Evolutionary conservation across 2,329 filamentous ascomycete species (phyloP), one percentile per base, ranked within the genome.

Genomic region (Rhinocladiella mackenziei): DNA sequence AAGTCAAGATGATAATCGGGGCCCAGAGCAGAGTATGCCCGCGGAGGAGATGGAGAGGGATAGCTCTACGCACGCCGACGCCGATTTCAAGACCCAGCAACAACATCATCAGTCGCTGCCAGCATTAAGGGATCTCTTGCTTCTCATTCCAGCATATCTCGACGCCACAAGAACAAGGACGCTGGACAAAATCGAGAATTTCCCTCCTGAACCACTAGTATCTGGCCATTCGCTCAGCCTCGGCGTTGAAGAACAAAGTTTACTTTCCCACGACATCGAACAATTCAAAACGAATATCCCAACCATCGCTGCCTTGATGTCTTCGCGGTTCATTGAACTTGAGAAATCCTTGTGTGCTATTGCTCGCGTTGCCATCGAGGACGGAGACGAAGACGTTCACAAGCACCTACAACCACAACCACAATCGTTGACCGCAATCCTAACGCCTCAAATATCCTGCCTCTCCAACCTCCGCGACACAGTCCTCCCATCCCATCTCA

Each of bases 71-170:
- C 8, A 32, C 30, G 30, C 9, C 7, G 29, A n/a, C 14, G 13
- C 32, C 10, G 28, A 42, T 14, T 14, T 14, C 5, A 3, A 34
- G 10, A 13, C 14, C n/a, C 15, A 42, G n/a, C 2, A 13, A 25
- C n/a, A 18, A 30, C 1, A 20, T 18, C 8, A 7, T 10, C 30
- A 39, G 26, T 7, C 19, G 3, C 10, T 26, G 6, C 4, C 22
- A 9, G 19, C 25, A 8, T 14, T 49, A 11, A 38, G 37, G 28
- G 50, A 53, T 29, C 19, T 47, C 9, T 19, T 50, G 5, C 34
- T 46, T n/a, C 26, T 48, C 15, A 41, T 50, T 18, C 30, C 50
- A 8, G 36, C 46, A 8, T 53, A 47, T 37, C 23, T 53, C 4
- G 34, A 46, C 14, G 15, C 29, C 5, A 13, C 13, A 28, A 11